Percentiles rank a stretch among this genome's conserved stretches.
Evolutionary conservation across 805 yeast species (phyloP).

Genomic region (Candida montana): DNA sequence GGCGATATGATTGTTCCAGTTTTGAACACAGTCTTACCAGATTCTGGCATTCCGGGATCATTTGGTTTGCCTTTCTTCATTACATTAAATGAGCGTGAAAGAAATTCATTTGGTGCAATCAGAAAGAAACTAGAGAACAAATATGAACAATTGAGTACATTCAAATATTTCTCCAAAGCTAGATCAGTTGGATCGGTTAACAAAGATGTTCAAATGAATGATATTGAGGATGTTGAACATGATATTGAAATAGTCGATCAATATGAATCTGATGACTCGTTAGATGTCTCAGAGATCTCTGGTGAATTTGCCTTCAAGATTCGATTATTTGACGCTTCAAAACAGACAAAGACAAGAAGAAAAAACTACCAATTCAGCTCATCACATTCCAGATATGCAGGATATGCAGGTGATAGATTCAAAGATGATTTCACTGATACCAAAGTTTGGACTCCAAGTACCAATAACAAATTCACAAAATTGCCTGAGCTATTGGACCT

Average conservation of each 20-base stretch:
- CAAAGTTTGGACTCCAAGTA: constrained; percentile 40
- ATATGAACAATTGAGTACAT: constrained; percentile 45
- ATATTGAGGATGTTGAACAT: constrained; percentile 18
- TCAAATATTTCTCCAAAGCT: constrained; percentile 28
- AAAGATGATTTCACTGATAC: constrained; percentile 10
- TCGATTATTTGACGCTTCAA: constrained; percentile 32
- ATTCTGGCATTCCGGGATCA: constrained; percentile 37
- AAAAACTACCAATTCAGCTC: constrained; percentile 9
- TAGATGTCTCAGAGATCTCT: constrained; percentile 47
- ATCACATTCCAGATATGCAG: not conserved
- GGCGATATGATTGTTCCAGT: constrained; percentile 60
- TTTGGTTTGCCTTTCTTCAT: constrained; percentile 80
- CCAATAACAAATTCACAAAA: constrained; percentile 34
- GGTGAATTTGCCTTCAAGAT: constrained; percentile 46
- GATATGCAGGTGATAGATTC: not conserved
- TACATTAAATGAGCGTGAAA: constrained; percentile 46
- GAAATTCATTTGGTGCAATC: constrained; percentile 51
- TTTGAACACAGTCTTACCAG: constrained; percentile 38
- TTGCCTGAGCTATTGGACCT: constrained; percentile 34
- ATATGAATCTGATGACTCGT: constrained; percentile 42
- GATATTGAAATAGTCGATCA: constrained; percentile 20
- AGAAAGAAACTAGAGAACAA: constrained; percentile 49
- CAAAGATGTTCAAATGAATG: constrained; percentile 19
- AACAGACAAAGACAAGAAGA: constrained; percentile 18
- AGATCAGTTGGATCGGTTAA: constrained; percentile 10